Conservation (phyloP, 805 yeast genomes). For the Myxozyma melibiosi region DNA sequence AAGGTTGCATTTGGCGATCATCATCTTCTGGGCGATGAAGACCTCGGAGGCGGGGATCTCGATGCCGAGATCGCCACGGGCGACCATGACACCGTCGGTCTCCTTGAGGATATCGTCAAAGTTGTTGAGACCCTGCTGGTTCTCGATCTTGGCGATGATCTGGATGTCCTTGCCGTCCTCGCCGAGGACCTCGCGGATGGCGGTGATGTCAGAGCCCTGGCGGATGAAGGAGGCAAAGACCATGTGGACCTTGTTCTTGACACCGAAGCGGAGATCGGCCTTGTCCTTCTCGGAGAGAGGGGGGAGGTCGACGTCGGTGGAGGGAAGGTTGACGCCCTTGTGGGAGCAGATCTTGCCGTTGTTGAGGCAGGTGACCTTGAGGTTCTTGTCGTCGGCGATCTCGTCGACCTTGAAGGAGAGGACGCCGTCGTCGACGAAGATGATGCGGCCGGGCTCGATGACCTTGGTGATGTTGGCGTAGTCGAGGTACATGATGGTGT, state of each 20-base stretch:
- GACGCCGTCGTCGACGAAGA: conserved; percentile 97
- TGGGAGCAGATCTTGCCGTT: conserved; percentile 95
- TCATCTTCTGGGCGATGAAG: conserved; percentile 96
- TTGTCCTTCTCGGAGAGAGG: conserved; percentile 97
- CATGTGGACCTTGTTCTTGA: conserved; percentile 97
- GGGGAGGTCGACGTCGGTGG: conserved; percentile 98
- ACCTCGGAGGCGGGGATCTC: conserved; percentile 99
- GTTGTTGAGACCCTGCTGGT: conserved; percentile 99
- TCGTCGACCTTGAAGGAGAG: conserved; percentile 90
- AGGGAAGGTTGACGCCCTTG: conserved; percentile 99
- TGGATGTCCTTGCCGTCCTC: conserved; percentile 96
- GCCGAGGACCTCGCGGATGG: conserved; percentile 92
- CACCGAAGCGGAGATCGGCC: conserved; percentile 91
- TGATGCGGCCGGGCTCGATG: conserved; percentile 80
- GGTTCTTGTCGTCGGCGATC: conserved; percentile 73
- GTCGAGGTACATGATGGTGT: conserved; percentile 83
- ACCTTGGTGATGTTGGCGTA: conserved; percentile 96
- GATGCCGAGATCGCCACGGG: conserved; percentile 99
- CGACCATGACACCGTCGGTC: conserved; percentile 99
- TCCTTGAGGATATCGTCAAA: conserved; percentile 91
- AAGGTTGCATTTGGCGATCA: conserved; percentile 98
- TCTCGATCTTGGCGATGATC: conserved; percentile 96
- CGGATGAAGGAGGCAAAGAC: conserved; percentile 98
- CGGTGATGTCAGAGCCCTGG: conserved; percentile 83
- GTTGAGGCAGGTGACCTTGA: conserved; percentile 87